These are phyloP conservation scores for Saccharomycopsis hybrid DNA, from an alignment of 1,139 yeast species.

Conservation along the genomic window DNA sequence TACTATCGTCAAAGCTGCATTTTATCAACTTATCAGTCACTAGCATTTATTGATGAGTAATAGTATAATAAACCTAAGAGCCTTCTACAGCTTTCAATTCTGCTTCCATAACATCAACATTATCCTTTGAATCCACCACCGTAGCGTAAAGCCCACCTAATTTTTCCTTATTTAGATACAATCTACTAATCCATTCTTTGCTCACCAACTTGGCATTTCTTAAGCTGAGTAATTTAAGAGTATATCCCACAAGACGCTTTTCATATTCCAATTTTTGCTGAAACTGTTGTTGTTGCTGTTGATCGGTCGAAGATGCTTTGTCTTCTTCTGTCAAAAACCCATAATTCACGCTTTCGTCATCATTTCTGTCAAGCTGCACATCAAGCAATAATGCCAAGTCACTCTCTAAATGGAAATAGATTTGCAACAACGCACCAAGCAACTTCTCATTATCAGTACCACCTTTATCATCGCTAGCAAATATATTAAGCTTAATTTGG, in stretches of 20 bases:
- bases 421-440: not conserved
- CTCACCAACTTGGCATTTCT: slow-evolving; percentile 36
- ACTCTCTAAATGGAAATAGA: slow-evolving; percentile 17
- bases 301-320: no score
- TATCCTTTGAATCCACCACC: slow-evolving; percentile 25
- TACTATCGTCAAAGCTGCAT: no score
- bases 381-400: slow-evolving; percentile 22
- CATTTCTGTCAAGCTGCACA: slow-evolving; percentile 45
- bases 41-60: no score
- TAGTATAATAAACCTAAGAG: no score
- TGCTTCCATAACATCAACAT: slow-evolving; percentile 1
- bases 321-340: slow-evolving; percentile 28
- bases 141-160: slow-evolving; percentile 37
- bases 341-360: slow-evolving; percentile 52
- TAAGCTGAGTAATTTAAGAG: slow-evolving; percentile 45
- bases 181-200: slow-evolving; percentile 32
- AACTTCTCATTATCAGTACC: no score
- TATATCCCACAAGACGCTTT: slow-evolving; percentile 43
- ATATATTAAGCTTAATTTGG: not conserved
- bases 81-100: no score
- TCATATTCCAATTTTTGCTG: slow-evolving; percentile 33
- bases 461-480: no score
- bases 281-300: slow-evolving; percentile 23
- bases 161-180: slow-evolving; percentile 41
- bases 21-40: no score